These are phyloP conservation scores for Aristolochia californica DNA, from an alignment of 164 flowering plant species.

Conservation along the genomic window DNA sequence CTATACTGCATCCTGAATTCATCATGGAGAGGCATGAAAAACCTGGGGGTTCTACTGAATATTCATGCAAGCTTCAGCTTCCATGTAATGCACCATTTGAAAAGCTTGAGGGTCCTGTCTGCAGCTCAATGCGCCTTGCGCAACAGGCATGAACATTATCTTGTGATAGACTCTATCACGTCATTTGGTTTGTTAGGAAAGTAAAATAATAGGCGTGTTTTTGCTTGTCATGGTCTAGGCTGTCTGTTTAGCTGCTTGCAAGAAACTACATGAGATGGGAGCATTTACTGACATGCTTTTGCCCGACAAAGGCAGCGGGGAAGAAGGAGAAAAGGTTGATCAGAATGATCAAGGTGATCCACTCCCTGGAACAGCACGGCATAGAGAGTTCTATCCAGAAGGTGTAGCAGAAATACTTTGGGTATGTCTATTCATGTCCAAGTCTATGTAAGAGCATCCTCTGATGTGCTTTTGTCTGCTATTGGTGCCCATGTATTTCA, in stretches of 20 bases:
- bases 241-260: conserved; percentile 97
- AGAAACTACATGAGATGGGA: conserved; percentile 99
- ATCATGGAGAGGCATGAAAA: conserved; percentile 89
- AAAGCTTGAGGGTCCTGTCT: conserved; percentile 86
- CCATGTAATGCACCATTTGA: conserved; percentile 99
- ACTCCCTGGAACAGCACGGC: conserved; percentile 94
- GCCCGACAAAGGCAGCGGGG: conserved; percentile 95
- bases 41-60: conserved; percentile 67
- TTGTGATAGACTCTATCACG: conserved; percentile 4
- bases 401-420: conserved; percentile 80
- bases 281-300: conserved; percentile 98
- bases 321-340: conserved; percentile 60
- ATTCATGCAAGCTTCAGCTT: conserved; percentile 96
- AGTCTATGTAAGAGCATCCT: not conserved
- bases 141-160: conserved; percentile 54
- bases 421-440: conserved; percentile 37
- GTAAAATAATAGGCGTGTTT: not conserved
- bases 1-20: conserved; percentile 97
- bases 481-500: not conserved
- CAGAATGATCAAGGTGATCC: conserved; percentile 82
- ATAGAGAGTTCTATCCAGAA: conserved; percentile 98
- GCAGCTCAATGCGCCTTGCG: conserved; percentile 93
- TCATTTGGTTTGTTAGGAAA: not conserved
- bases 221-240: conserved; percentile 36
- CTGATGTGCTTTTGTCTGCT: not conserved